phyloP scores from a whole-genome alignment of 1,284 basidiomycete genomes.

The Agroathelia rolfsii region DNA sequence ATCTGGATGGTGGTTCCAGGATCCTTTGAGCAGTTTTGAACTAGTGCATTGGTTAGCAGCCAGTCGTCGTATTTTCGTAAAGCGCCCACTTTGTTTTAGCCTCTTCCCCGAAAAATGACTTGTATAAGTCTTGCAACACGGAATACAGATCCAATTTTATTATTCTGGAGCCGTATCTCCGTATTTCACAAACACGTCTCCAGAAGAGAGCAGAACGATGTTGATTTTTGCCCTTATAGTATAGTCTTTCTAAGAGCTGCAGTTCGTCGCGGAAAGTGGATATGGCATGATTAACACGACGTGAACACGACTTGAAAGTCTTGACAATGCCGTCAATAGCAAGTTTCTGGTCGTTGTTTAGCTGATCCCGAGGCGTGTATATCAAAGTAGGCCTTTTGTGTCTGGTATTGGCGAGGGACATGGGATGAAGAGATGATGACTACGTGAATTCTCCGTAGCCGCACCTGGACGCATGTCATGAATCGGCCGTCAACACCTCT shows the following conservation, averaged over 20 bases:
- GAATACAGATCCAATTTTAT: conserved; percentile 30
- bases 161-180: conserved; percentile 44
- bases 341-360: no score
- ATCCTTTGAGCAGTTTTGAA: conserved; percentile 37
- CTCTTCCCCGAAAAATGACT: conserved; percentile 46
- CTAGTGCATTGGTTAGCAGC: no score
- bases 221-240: conserved; percentile 75
- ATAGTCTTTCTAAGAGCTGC: conserved; percentile 52
- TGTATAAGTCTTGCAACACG: conserved; percentile 37
- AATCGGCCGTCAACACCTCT: no score
- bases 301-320: conserved; percentile 41
- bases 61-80: conserved; percentile 5
- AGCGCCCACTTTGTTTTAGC: conserved; percentile 36
- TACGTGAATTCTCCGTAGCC: no score
- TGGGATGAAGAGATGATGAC: no score
- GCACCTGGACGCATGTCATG: no score
- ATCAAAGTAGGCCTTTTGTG: no score
- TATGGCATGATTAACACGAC: conserved; percentile 37
- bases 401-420: no score
- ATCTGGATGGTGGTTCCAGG: conserved; percentile 53
- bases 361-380: no score
- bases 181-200: conserved; percentile 51
- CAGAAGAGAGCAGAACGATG: conserved; percentile 65
- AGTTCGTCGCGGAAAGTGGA: conserved; percentile 42
- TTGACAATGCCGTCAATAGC: conserved; percentile 49